These are phyloP conservation scores for Termitomyces sp. DNA, from an alignment of 768 basidiomycete species.

Conservation along the genomic window DNA sequence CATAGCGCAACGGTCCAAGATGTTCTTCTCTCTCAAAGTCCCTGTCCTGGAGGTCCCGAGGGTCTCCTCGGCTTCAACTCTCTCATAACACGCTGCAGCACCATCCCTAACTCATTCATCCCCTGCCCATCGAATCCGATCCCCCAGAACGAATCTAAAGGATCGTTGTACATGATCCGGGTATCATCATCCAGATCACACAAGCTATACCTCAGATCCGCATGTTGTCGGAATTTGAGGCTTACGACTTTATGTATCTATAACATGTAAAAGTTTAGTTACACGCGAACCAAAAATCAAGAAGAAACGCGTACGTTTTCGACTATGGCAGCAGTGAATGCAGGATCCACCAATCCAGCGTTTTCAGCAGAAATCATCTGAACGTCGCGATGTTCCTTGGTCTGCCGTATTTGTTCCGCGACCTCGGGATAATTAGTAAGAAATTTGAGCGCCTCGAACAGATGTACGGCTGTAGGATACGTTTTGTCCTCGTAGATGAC, in stretches of 20 bases:
- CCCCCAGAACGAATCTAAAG: conserved; percentile 60
- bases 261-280: background rate
- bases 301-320: conserved; percentile 2
- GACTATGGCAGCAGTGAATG: background rate
- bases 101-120: conserved; percentile 57
- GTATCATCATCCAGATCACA: conserved; percentile 44
- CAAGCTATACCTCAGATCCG: conserved; percentile 40
- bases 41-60: background rate
- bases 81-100: conserved; percentile 46
- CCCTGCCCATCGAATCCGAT: conserved; percentile 43
- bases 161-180: conserved; percentile 47
- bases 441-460: conserved; percentile 76
- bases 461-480: conserved; percentile 68
- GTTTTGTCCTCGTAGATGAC: conserved; percentile 46
- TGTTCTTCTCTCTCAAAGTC: background rate
- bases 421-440: conserved; percentile 32
- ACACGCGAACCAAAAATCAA: background rate
- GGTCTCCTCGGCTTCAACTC: conserved; percentile 6
- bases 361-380: conserved; percentile 29
- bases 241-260: conserved; percentile 68
- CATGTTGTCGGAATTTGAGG: conserved; percentile 69
- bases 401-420: conserved; percentile 50
- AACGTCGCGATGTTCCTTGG: conserved; percentile 27
- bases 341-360: conserved; percentile 27
- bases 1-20: too few relatives aligned